phyloP scores from a whole-genome alignment of 495 filamentous ascomycete species.

The Penicillium riverlandense region DNA sequence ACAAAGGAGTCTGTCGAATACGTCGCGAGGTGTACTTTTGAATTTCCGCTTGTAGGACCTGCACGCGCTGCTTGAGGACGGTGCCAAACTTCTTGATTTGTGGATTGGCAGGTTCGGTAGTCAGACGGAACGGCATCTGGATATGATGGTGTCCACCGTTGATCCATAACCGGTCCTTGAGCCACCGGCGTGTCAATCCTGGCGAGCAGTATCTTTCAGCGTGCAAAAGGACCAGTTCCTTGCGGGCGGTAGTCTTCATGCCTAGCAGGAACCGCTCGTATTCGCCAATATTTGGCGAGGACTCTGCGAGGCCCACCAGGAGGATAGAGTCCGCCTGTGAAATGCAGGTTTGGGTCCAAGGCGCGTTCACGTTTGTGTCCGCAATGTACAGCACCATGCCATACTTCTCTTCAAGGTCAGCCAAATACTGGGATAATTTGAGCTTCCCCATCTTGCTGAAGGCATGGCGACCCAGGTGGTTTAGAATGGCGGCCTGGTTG shows the following conservation, averaged over 20 bases:
- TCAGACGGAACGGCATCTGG: slow-evolving; percentile 86
- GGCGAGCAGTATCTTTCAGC: slow-evolving; percentile 80
- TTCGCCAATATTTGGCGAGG: slow-evolving; percentile 83
- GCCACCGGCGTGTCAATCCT: slow-evolving; percentile 80
- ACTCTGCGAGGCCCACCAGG: slow-evolving; percentile 85
- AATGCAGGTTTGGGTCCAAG: slow-evolving; percentile 98
- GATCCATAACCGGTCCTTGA: slow-evolving; percentile 92
- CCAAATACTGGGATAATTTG: slow-evolving; percentile 91
- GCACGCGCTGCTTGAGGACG: slow-evolving; percentile 87
- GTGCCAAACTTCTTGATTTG: slow-evolving; percentile 71
- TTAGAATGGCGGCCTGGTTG: slow-evolving; percentile 88
- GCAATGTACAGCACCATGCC: slow-evolving; percentile 93
- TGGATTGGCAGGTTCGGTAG: slow-evolving; percentile 67
- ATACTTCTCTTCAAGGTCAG: slow-evolving; percentile 95
- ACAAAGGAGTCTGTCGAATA: slow-evolving; percentile 78
- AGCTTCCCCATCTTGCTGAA: slow-evolving; percentile 97
- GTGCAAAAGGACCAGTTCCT: slow-evolving; percentile 90
- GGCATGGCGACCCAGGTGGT: slow-evolving; percentile 89
- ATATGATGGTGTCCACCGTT: slow-evolving; percentile 98
- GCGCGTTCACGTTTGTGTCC: slow-evolving; percentile 92
- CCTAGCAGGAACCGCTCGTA: slow-evolving; percentile 93
- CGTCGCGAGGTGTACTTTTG: slow-evolving; percentile 92
- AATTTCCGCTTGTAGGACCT: slow-evolving; percentile 92
- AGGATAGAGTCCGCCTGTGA: slow-evolving; percentile 93
- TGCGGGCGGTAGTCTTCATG: slow-evolving; percentile 94